phyloP scores from a whole-genome alignment of 2,329 filamentous ascomycete species.

The Stachybotrys elegans region DNA sequence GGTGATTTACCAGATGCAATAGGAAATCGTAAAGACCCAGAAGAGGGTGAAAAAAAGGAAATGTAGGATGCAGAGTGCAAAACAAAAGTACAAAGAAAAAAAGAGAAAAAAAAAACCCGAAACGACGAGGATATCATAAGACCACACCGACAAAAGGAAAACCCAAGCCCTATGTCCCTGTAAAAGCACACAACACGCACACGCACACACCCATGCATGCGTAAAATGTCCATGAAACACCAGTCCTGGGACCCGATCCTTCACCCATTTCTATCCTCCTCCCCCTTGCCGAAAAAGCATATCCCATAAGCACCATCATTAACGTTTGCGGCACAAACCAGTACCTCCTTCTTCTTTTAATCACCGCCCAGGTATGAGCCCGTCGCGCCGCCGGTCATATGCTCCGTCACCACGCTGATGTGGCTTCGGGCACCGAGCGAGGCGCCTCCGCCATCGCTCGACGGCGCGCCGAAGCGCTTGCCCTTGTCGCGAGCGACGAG shows the following conservation, averaged over 20 bases:
- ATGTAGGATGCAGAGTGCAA: neutral
- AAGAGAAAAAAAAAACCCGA: constrained; percentile 7
- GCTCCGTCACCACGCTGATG: constrained; percentile 30
- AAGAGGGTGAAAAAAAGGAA: no score
- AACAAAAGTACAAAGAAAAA: constrained; percentile 8
- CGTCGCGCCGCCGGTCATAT: constrained; percentile 23
- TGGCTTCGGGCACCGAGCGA: constrained; percentile 33
- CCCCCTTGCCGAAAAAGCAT: no score
- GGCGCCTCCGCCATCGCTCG: constrained; percentile 47
- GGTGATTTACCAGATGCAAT: no score
- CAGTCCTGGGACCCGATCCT: neutral
- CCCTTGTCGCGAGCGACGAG: constrained; percentile 59
- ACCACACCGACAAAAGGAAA: neutral
- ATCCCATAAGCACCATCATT: no score
- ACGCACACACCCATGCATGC: constrained; percentile 8
- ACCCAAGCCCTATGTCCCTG: neutral
- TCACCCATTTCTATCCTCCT: neutral
- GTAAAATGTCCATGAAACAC: neutral
- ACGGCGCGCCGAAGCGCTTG: constrained; percentile 36
- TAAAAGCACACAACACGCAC: neutral
- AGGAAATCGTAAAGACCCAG: no score
- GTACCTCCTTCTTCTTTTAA: neutral
- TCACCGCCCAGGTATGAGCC: constrained; percentile 19
- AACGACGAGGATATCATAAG: constrained; percentile 13
- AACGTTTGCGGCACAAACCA: no score